A percentile compares a stretch with the other conserved stretches of the same genome.
phyloP scores from a whole-genome alignment of 2,329 filamentous ascomycete genomes.

The Exophiala aquamarina region DNA sequence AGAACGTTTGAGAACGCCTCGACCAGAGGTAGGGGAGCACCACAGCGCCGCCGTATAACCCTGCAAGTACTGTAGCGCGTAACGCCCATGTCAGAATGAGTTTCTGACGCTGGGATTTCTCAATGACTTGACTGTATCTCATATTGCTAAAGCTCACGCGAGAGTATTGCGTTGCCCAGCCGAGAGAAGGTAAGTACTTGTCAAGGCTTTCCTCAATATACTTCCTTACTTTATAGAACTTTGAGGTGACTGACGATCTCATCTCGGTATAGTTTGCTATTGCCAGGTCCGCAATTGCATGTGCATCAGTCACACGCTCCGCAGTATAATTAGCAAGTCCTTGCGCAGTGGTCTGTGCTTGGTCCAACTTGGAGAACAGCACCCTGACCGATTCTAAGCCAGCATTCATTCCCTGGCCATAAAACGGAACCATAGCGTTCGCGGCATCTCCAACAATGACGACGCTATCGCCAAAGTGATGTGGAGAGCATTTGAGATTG shows the following conservation, averaged over 20 bases:
- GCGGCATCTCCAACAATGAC: constrained; percentile 92
- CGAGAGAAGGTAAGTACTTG: constrained; percentile 70
- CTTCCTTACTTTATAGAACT: constrained; percentile 77
- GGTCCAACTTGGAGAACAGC: constrained; percentile 78
- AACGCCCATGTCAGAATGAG: constrained; percentile 46
- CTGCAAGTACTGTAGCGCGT: constrained; percentile 4
- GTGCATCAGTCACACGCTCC: constrained; percentile 72
- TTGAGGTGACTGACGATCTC: constrained; percentile 78
- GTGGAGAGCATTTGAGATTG: constrained; percentile 86
- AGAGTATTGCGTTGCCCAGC: constrained; percentile 91
- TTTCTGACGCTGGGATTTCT: constrained; percentile 68
- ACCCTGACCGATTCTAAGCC: constrained; percentile 91
- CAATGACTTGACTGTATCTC: constrained; percentile 79
- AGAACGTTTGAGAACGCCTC: no score
- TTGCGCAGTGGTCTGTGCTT: constrained; percentile 43
- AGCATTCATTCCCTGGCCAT: constrained; percentile 96
- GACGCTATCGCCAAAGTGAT: constrained; percentile 74
- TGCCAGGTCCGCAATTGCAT: constrained; percentile 90
- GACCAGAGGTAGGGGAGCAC: no score
- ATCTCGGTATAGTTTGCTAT: constrained; percentile 92
- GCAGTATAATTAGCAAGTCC: constrained; percentile 73
- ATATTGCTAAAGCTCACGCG: constrained; percentile 93
- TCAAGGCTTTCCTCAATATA: constrained; percentile 81
- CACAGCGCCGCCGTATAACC: neutral
- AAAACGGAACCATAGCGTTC: constrained; percentile 98